Evolutionary conservation across 2,329 filamentous ascomycete species (phyloP).

Genomic region (Cladophialophora chaetospira): DNA sequence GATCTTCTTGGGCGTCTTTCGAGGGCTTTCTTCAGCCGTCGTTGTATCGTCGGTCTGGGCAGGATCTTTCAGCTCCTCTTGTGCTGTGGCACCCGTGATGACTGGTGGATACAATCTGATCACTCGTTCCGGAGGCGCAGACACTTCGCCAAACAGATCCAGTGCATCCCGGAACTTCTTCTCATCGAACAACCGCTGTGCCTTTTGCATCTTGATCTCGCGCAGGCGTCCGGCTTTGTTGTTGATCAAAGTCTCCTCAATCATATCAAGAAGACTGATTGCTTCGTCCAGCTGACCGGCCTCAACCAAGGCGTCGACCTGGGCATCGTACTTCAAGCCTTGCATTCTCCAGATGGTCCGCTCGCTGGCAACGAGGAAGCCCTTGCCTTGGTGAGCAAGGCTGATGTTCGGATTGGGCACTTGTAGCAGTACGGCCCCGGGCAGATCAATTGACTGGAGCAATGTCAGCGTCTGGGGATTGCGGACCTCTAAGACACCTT

Average conservation of each 20-base stretch:
- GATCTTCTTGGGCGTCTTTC: slow-evolving; percentile 15
- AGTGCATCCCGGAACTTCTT: slow-evolving; percentile 83
- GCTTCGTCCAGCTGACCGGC: slow-evolving; percentile 82
- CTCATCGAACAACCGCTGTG: slow-evolving; percentile 77
- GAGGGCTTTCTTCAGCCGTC: slow-evolving; percentile 4
- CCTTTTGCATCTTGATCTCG: slow-evolving; percentile 89
- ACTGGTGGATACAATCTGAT: slow-evolving; percentile 78
- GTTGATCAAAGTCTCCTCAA: slow-evolving; percentile 86
- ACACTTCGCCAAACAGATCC: slow-evolving; percentile 87
- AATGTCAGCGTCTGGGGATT: slow-evolving; percentile 91
- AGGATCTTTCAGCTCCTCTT: slow-evolving; percentile 46
- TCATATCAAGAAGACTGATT: slow-evolving; percentile 81
- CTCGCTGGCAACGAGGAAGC: slow-evolving; percentile 90
- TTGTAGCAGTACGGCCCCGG: slow-evolving; percentile 80
- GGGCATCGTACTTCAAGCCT: slow-evolving; percentile 84
- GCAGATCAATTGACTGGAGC: slow-evolving; percentile 79
- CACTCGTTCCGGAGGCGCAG: slow-evolving; percentile 85
- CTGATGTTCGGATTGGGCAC: slow-evolving; percentile 92
- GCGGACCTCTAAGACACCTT: slow-evolving; percentile 83
- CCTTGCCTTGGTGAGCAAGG: slow-evolving; percentile 93
- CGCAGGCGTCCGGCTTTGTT: slow-evolving; percentile 80
- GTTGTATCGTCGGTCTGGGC: slow-evolving; percentile 28
- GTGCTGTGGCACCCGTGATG: slow-evolving; percentile 76
- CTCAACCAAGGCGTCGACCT: slow-evolving; percentile 78
- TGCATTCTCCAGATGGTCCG: slow-evolving; percentile 95